A percentile compares a stretch with the other conserved stretches of the same genome.
Evolutionary conservation across 2,329 filamentous ascomycete species (phyloP).

Genomic region (Ophiobolus disseminans): DNA sequence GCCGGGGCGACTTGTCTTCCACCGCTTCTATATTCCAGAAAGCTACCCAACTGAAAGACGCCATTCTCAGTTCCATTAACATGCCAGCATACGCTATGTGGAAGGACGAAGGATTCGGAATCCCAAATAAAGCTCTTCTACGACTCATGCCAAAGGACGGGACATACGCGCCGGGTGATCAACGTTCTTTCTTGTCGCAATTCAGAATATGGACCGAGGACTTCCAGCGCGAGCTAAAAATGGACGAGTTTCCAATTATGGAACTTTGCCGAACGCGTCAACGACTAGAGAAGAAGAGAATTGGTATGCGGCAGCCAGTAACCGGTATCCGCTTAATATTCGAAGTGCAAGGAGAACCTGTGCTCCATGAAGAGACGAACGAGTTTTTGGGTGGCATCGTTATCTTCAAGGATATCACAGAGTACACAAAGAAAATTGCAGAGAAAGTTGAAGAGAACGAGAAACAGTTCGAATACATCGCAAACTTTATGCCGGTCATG

Average conservation of each 20-base stretch:
- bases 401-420: conserved; percentile 75
- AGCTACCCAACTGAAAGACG: conserved; percentile 77
- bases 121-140: conserved; percentile 72
- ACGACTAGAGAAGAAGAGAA: conserved; percentile 64
- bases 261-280: conserved; percentile 67
- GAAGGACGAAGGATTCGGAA: conserved; percentile 76
- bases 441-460: conserved; percentile 75
- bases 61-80: conserved; percentile 75
- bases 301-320: conserved; percentile 66
- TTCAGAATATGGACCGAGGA: conserved; percentile 72
- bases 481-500: conserved; percentile 65
- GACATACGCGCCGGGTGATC: conserved; percentile 44
- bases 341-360: conserved; percentile 71
- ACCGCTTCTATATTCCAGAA: conserved; percentile 75
- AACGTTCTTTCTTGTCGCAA: conserved; percentile 62
- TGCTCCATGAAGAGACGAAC: conserved; percentile 70
- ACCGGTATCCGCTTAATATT: conserved; percentile 64
- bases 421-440: conserved; percentile 71
- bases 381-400: conserved; percentile 78
- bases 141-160: conserved; percentile 50
- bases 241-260: conserved; percentile 71
- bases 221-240: conserved; percentile 65
- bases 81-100: conserved; percentile 80
- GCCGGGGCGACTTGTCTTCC: conserved; percentile 56
- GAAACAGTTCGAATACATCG: conserved; percentile 76